Percentiles rank a stretch among this genome's conserved stretches.
phyloP scores from a whole-genome alignment of 306 rosid species.

The Albizia julibrissin region DNA sequence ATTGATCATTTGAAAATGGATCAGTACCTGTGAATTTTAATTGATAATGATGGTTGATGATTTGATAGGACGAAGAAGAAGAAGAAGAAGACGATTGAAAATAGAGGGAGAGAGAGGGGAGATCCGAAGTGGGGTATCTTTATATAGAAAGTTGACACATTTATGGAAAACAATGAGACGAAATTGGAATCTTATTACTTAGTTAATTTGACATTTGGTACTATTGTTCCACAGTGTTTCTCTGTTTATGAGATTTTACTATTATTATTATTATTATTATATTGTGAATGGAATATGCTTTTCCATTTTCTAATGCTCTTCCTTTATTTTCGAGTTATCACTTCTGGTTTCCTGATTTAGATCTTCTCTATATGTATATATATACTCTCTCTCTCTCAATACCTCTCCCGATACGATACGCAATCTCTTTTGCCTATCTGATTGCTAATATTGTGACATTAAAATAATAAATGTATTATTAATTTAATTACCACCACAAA shows the following conservation, averaged over 20 bases:
- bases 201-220: not conserved
- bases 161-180: not conserved
- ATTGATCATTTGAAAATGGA: not conserved
- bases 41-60: not conserved
- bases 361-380: too few species aligned
- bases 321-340: not conserved
- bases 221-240: not conserved
- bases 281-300: not conserved
- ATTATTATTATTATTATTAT: not conserved
- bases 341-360: not conserved
- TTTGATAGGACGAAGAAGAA: not conserved
- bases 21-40: not conserved
- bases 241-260: not conserved
- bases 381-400: not conserved
- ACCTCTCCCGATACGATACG: not conserved
- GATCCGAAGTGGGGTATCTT: conserved; percentile 37
- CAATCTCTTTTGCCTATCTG: too few species aligned
- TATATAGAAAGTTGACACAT: conserved; percentile 36
- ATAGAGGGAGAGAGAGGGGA: conserved; percentile 17
- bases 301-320: not conserved
- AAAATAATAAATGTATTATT: too few species aligned
- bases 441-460: not conserved
- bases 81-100: conserved; percentile 13
- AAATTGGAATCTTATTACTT: not conserved
- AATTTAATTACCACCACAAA: too few species aligned